phyloP scores from a whole-genome alignment of 352 stramenopile genomes.

The Halophytophthora polymorphica region DNA sequence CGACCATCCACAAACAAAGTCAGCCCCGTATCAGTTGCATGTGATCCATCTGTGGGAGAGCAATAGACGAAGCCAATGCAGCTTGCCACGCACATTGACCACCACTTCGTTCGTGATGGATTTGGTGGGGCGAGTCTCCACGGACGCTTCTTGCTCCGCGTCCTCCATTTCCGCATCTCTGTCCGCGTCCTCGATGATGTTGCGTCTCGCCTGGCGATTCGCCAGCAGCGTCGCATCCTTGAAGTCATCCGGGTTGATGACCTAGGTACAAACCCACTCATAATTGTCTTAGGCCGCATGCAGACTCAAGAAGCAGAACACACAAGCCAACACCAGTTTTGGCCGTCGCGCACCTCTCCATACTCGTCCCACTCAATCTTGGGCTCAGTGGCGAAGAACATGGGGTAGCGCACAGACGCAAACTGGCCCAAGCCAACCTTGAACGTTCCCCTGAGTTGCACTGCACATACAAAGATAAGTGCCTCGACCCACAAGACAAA shows the following conservation, averaged over 20 bases:
- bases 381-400: conserved; percentile 84
- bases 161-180: conserved; percentile 73
- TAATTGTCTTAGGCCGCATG: too few relatives aligned
- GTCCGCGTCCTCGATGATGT: conserved; percentile 56
- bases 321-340: too few relatives aligned
- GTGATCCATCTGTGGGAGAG: background rate
- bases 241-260: conserved; percentile 82
- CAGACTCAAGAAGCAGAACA: too few relatives aligned
- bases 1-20: conserved; percentile 1
- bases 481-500: background rate
- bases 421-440: conserved; percentile 86
- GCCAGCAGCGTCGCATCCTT: conserved; percentile 67
- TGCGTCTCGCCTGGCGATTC: conserved; percentile 62
- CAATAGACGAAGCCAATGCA: background rate
- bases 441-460: conserved; percentile 82
- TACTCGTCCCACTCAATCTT: conserved; percentile 91
- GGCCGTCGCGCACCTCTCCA: conserved; percentile 77
- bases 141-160: conserved; percentile 47
- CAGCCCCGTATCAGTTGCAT: background rate
- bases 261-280: conserved; percentile 30
- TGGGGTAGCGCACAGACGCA: conserved; percentile 77
- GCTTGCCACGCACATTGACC: conserved; percentile 42
- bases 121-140: conserved; percentile 77
- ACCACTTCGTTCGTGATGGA: conserved; percentile 68
- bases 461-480: conserved; percentile 18